Conservation (phyloP, 805 yeast genomes). For the Yarrowia sp. region DNA sequence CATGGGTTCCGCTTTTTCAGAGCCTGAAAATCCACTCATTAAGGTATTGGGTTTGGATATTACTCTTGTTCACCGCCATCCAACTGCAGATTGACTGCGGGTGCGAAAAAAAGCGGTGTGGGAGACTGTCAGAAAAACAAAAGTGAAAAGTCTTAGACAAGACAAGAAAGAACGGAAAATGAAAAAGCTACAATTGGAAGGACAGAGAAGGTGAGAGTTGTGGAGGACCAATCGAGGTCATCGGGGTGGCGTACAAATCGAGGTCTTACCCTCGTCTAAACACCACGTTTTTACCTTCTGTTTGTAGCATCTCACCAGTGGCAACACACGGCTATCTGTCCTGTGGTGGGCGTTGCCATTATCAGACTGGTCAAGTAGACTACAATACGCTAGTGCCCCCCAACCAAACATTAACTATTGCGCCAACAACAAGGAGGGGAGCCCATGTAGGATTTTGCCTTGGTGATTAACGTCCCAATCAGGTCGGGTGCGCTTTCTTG, state of each 20-base stretch:
- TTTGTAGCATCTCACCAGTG: no score
- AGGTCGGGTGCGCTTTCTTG: slow-evolving; percentile 2
- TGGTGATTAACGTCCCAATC: slow-evolving; percentile 10
- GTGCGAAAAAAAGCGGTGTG: background rate
- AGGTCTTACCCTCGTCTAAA: background rate
- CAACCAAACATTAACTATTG: background rate
- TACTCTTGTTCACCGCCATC: background rate
- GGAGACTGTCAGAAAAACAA: slow-evolving; percentile 3
- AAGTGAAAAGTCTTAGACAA: background rate
- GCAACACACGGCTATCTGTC: no score
- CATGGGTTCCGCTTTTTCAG: background rate
- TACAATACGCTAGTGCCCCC: background rate
- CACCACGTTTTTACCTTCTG: background rate
- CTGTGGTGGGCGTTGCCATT: no score
- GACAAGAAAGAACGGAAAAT: background rate
- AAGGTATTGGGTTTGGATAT: background rate
- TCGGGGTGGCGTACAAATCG: background rate
- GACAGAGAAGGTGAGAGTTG: background rate
- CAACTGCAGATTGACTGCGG: slow-evolving; percentile 11
- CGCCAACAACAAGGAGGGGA: background rate
- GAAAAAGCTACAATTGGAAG: background rate
- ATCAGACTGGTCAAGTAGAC: background rate
- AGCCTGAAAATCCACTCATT: background rate
- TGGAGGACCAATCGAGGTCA: background rate
- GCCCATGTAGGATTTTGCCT: background rate